These are phyloP conservation scores for Tolypocladium paradoxum DNA, from an alignment of 2,329 filamentous ascomycete genomes.

Conservation along the genomic window DNA sequence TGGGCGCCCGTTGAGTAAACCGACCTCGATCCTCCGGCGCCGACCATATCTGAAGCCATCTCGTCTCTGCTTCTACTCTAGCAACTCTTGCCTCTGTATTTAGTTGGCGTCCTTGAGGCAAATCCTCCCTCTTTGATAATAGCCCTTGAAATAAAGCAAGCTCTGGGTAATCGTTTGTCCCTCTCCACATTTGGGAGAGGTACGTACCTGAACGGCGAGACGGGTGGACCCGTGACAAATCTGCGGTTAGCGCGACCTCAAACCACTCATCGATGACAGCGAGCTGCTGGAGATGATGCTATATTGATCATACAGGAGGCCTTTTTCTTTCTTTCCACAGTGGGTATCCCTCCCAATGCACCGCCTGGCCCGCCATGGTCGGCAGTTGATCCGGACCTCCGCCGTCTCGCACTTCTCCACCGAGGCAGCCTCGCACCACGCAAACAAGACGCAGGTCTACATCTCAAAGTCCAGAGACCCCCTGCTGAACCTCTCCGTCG, in stretches of 20 bases:
- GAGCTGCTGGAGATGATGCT: too few species aligned
- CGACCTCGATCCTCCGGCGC: too few species aligned
- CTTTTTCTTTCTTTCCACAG: background rate
- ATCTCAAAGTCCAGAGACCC: slow-evolving; percentile 61
- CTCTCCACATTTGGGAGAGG: background rate
- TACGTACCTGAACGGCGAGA: background rate
- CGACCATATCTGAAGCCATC: too few species aligned
- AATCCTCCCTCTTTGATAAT: too few species aligned
- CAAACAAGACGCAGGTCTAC: slow-evolving; percentile 54
- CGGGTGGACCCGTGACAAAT: background rate
- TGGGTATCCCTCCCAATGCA: background rate
- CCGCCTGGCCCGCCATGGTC: slow-evolving; percentile 1
- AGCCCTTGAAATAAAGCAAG: too few species aligned
- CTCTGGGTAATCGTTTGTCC: background rate
- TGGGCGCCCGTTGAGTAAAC: too few species aligned
- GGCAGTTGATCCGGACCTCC: background rate
- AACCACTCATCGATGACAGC: background rate
- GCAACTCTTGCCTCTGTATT: too few species aligned
- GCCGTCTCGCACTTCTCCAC: slow-evolving; percentile 19
- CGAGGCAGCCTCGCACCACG: slow-evolving; percentile 28
- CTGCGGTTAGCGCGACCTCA: background rate
- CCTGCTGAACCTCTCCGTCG: slow-evolving; percentile 84
- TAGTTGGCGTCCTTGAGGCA: too few species aligned
- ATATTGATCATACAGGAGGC: too few species aligned
- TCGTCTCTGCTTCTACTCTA: too few species aligned